Base-by-base conservation (phyloP, 1,139 yeast species). In the Kurtzmaniella quercitrusa region DNA sequence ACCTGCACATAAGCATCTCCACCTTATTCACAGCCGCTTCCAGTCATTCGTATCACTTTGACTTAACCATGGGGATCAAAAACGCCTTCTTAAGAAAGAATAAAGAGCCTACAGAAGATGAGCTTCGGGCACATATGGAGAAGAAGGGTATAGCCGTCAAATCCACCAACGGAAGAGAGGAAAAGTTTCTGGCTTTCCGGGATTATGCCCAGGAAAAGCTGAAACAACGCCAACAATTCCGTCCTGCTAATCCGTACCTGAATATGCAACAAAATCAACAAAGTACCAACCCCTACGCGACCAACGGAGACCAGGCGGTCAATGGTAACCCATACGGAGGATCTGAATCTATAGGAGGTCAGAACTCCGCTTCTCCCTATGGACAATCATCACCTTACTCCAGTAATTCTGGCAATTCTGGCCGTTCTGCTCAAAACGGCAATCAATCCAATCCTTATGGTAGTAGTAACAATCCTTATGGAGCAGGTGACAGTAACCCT, bases 101-200 rank as follows among this genome's bases (percentile, higher is more conserved):
- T 46, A 79, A 80, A 59, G 85, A 83, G 53, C 82, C 81, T 19
- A 74, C 80, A n/a, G 81, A 79, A 47, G 75, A 73, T 27, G 77
- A 76, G 52, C 68, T 81, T 47, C 65, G 76, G 40, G 78, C 77
- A 18, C 69, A 71, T 38, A 64, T 84, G 57, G 68, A 70, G 50
- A 69, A 68, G 33, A 61, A 74, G 27, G 89, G 89, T 3, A 71
- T 83, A 37, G 54, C 77, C 11, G 75, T 81, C 40, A 80, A 65
- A 54, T 56, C 63, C 7, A 45, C 46, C 18, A 55, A 52, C 21
- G 63, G 56, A 41, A 70, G 76, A 52, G 73, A 69, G 50, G 79
- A 73, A 52, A 79, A 80, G 54, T 85, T 85, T 59, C 79, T 83
- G 9, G 90, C 89, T 2, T 85, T 83, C 57, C 73, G 73, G 38